A percentile compares a stretch with the other conserved stretches of the same genome.
Conservation (phyloP, 768 basidiomycete genomes). For the Scleroderma bovista region DNA sequence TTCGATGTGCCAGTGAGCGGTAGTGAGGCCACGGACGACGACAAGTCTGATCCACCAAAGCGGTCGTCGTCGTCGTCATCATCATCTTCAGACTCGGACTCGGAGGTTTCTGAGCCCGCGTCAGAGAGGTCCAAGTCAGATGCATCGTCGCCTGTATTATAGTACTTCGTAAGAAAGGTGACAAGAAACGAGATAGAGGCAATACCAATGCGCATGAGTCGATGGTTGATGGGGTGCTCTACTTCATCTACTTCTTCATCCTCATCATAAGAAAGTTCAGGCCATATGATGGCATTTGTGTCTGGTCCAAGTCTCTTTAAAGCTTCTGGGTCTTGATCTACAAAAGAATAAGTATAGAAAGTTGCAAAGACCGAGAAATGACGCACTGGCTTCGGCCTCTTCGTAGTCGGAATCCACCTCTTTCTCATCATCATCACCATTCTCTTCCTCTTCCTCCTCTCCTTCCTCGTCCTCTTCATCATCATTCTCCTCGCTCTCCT, state of each 20-base stretch:
- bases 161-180: neutral
- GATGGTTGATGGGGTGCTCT: constrained; percentile 61
- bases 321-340: constrained; percentile 46
- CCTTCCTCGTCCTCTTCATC: constrained; percentile 25
- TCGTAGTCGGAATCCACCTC: constrained; percentile 57
- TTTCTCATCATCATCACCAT: constrained; percentile 19
- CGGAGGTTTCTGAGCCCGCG: constrained; percentile 45
- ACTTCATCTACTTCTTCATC: constrained; percentile 60
- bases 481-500: constrained; percentile 27
- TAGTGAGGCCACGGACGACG: constrained; percentile 46
- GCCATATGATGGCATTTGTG: constrained; percentile 82
- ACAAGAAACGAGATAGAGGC: neutral
- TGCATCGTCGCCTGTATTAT: constrained; percentile 44
- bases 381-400: constrained; percentile 61
- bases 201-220: constrained; percentile 72
- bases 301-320: constrained; percentile 53
- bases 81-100: constrained; percentile 32
- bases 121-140: constrained; percentile 62
- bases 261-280: constrained; percentile 49
- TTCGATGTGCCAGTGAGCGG: constrained; percentile 36
- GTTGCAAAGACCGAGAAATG: neutral
- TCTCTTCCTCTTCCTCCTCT: constrained; percentile 17
- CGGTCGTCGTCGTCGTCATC: constrained; percentile 35
- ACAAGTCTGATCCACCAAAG: constrained; percentile 27
- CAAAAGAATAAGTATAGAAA: neutral